These are phyloP conservation scores for Metschnikowia cubensis DNA, from an alignment of 805 yeast species.

Conservation along the genomic window DNA sequence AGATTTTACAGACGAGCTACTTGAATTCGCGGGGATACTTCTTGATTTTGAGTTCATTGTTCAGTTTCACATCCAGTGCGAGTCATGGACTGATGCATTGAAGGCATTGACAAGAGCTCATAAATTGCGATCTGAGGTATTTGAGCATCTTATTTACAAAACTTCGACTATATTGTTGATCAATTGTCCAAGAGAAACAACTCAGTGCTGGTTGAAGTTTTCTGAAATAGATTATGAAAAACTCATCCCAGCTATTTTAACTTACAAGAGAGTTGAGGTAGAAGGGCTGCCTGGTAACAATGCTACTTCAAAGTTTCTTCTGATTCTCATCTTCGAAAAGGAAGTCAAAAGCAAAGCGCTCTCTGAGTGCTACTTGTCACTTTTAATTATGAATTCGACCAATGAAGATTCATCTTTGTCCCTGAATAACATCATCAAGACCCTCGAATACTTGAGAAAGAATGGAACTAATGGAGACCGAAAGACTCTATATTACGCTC, in stretches of 20 bases:
- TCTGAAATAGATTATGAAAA: slow-evolving; percentile 52
- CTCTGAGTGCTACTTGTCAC: slow-evolving; percentile 67
- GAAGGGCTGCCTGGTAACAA: slow-evolving; percentile 46
- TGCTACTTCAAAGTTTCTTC: slow-evolving; percentile 63
- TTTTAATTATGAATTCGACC: slow-evolving; percentile 48
- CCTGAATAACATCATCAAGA: slow-evolving; percentile 29
- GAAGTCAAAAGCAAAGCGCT: slow-evolving; percentile 43
- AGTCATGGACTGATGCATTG: slow-evolving; percentile 72
- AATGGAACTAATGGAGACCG: slow-evolving; percentile 16
- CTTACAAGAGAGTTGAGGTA: slow-evolving; percentile 51
- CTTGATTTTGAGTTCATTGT: slow-evolving; percentile 69
- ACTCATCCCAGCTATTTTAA: slow-evolving; percentile 71
- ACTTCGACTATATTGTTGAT: slow-evolving; percentile 66
- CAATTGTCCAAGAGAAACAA: slow-evolving; percentile 65
- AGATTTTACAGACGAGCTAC: slow-evolving; percentile 58
- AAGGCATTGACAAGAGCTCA: slow-evolving; percentile 50
- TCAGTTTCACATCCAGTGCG: slow-evolving; percentile 61
- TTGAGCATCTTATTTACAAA: slow-evolving; percentile 48
- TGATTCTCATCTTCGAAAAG: slow-evolving; percentile 42
- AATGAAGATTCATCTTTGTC: slow-evolving; percentile 38
- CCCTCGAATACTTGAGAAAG: slow-evolving; percentile 23
- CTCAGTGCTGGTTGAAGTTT: slow-evolving; percentile 73
- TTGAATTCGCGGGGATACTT: slow-evolving; percentile 63
- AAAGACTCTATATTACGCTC: slow-evolving; percentile 44
- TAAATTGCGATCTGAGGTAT: slow-evolving; percentile 32